A percentile compares a stretch with the other conserved stretches of the same genome.
These are phyloP conservation scores for Venustampulla echinocandica DNA, from an alignment of 495 filamentous ascomycete species.

Conservation along the genomic window DNA sequence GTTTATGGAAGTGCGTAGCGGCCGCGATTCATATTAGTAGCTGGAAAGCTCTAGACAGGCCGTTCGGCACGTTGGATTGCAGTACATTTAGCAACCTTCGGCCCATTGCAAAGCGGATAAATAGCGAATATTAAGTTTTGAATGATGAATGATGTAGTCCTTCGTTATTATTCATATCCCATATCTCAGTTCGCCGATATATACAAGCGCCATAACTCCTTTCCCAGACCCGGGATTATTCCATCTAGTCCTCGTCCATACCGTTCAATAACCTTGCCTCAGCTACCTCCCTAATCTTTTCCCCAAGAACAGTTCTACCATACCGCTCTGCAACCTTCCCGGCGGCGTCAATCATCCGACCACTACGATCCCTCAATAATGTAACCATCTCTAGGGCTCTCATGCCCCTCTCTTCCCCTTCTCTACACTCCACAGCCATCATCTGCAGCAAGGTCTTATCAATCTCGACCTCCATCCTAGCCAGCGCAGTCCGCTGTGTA, in stretches of 20 bases:
- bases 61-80: too few relatives aligned
- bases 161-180: too few relatives aligned
- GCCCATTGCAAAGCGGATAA: too few relatives aligned
- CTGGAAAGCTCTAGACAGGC: too few relatives aligned
- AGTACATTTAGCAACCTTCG: too few relatives aligned
- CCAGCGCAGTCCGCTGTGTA: slow-evolving; percentile 58
- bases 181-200: too few relatives aligned
- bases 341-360: slow-evolving; percentile 79
- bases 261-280: slow-evolving; percentile 14
- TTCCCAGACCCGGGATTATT: slow-evolving; percentile 2
- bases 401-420: slow-evolving; percentile 88
- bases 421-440: slow-evolving; percentile 80
- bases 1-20: too few relatives aligned
- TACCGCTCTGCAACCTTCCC: slow-evolving; percentile 76
- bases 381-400: slow-evolving; percentile 77
- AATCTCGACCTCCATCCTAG: slow-evolving; percentile 64
- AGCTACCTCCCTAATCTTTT: slow-evolving; percentile 67
- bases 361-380: slow-evolving; percentile 67
- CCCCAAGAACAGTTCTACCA: slow-evolving; percentile 63
- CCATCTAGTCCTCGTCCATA: slow-evolving; percentile 23
- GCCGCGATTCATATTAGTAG: too few relatives aligned
- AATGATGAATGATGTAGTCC: too few relatives aligned
- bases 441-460: slow-evolving; percentile 87
- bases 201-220: slow-evolving; percentile 5
- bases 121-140: too few relatives aligned